Percentiles rank a stretch among this genome's conserved stretches.
These are phyloP conservation scores for Ceratopteris richardii DNA, from an alignment of 75 land plant genomes.

Conservation along the genomic window DNA sequence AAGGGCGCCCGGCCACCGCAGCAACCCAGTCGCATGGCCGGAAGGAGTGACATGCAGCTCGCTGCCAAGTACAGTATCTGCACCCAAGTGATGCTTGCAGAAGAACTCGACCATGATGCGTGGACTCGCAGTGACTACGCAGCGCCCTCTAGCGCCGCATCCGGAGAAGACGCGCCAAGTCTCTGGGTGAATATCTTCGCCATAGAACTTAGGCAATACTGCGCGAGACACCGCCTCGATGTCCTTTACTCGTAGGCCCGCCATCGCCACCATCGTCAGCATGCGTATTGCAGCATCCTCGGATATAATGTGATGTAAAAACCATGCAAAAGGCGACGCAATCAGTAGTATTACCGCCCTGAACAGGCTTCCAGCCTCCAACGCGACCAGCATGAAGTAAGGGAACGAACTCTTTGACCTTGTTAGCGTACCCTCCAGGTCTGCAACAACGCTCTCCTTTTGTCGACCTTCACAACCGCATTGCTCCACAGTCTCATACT, in stretches of 20 bases:
- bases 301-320: constrained; percentile 49
- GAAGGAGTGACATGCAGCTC: constrained; percentile 53
- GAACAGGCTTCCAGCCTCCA: constrained; percentile 75
- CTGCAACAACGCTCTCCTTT: no score
- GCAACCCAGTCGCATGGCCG: constrained; percentile 63
- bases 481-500: no score
- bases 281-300: constrained; percentile 50
- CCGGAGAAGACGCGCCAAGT: no score
- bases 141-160: constrained; percentile 35
- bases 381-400: constrained; percentile 79
- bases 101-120: constrained; percentile 91
- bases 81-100: constrained; percentile 60
- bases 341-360: constrained; percentile 47
- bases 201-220: constrained; percentile 77
- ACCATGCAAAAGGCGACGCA: constrained; percentile 44
- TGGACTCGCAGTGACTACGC: constrained; percentile 74
- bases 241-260: constrained; percentile 57
- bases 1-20: background rate
- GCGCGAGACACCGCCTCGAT: constrained; percentile 73
- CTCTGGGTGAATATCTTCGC: constrained; percentile 85
- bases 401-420: constrained; percentile 75
- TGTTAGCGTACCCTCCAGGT: no score
- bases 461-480: no score
- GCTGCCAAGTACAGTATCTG: constrained; percentile 68
- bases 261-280: constrained; percentile 56